These are phyloP conservation scores for Laetiporus sulphureus DNA, from an alignment of 1,284 basidiomycete species.

Conservation along the genomic window DNA sequence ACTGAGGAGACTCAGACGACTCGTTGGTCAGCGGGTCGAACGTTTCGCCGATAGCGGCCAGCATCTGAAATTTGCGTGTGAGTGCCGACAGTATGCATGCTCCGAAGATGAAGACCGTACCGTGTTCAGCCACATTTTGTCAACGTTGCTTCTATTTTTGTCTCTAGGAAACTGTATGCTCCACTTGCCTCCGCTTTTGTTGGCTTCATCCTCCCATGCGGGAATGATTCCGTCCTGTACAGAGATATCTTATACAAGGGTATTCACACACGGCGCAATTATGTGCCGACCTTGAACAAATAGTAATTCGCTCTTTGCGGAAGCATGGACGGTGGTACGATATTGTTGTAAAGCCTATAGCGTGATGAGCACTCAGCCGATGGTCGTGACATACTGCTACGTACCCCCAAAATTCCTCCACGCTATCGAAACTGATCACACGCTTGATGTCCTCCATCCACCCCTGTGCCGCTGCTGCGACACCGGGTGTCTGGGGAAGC, in stretches of 20 bases:
- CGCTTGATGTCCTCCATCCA: conserved; percentile 99
- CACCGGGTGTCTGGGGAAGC: conserved; percentile 57
- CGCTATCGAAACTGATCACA: conserved; percentile 89
- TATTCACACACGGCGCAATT: too few relatives aligned
- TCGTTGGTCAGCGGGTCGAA: conserved; percentile 79
- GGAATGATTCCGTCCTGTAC: conserved; percentile 87
- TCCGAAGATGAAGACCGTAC: too few relatives aligned
- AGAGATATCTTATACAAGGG: too few relatives aligned
- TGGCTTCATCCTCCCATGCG: conserved; percentile 94
- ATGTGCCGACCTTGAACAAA: conserved; percentile 84
- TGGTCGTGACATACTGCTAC: conserved; percentile 21
- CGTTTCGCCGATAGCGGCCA: conserved; percentile 94
- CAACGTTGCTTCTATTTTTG: conserved; percentile 80
- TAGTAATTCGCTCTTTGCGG: conserved; percentile 98
- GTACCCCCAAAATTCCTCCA: conserved; percentile 97
- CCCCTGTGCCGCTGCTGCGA: conserved; percentile 65
- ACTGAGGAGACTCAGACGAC: conserved; percentile 43
- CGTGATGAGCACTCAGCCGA: conserved; percentile 8
- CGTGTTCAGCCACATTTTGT: conserved; percentile 98
- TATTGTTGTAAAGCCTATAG: conserved; percentile 89
- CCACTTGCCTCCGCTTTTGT: conserved; percentile 98
- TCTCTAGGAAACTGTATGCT: conserved; percentile 96
- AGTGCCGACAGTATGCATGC: too few relatives aligned
- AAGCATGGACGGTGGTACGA: conserved; percentile 91
- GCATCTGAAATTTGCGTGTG: conserved; percentile 78